A percentile compares a stretch with the other conserved stretches of the same genome.
Evolutionary conservation across 768 basidiomycete genomes (phyloP).

Genomic region (Clitopilus passeckerianus): DNA sequence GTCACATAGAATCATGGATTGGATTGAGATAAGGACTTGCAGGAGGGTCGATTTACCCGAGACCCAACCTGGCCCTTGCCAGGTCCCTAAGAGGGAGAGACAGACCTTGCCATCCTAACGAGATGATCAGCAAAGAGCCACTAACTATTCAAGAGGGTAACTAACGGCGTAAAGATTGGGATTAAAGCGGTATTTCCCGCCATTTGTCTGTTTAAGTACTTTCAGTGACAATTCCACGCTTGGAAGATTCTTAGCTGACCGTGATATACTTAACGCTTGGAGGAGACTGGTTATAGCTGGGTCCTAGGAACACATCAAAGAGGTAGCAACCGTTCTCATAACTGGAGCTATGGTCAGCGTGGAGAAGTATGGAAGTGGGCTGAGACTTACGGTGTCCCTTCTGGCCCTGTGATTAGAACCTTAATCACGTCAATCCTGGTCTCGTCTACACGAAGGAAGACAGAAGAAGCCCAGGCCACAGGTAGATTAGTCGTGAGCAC

Average conservation of each 20-base stretch:
- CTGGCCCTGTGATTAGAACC: conserved; percentile 87
- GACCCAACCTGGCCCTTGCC: conserved; percentile 93
- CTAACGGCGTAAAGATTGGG: conserved; percentile 89
- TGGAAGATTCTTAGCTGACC: conserved; percentile 25
- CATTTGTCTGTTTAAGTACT: conserved; percentile 56
- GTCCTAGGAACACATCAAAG: conserved; percentile 92
- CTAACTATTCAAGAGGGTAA: conserved; percentile 6
- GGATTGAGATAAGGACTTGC: conserved; percentile 92
- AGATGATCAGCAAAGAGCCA: neutral
- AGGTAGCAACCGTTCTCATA: conserved; percentile 85
- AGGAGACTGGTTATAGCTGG: conserved; percentile 84
- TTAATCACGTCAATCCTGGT: conserved; percentile 89
- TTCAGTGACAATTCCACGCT: neutral
- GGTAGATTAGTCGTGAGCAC: conserved; percentile 92
- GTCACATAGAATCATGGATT: conserved; percentile 94
- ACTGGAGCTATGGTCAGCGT: conserved; percentile 28
- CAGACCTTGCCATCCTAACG: conserved; percentile 90
- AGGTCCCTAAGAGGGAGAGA: conserved; percentile 85
- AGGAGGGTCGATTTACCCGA: conserved; percentile 85
- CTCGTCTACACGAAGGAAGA: conserved; percentile 92
- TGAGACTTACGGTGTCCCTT: conserved; percentile 80
- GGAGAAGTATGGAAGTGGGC: conserved; percentile 1
- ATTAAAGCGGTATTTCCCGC: conserved; percentile 87
- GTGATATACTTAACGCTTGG: conserved; percentile 66
- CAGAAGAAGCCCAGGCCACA: conserved; percentile 92